Percentiles rank a stretch among this genome's conserved stretches.
Evolutionary conservation across 305 asterid genomes (phyloP).

Genomic region (Fraxinus albicans): DNA sequence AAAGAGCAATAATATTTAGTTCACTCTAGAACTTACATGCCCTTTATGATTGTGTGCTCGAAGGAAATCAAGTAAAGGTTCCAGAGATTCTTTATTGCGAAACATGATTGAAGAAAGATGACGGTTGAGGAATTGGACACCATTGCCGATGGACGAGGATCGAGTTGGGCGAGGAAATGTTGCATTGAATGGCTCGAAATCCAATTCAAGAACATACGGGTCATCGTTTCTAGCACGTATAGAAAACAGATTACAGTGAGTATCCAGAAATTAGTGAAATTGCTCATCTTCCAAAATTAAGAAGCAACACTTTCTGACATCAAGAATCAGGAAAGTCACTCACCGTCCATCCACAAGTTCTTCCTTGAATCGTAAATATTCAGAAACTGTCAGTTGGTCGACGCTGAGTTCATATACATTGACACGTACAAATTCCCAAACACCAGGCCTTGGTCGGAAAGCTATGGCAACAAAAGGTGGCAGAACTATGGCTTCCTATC

Average conservation of each 20-base stretch:
- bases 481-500: conserved; percentile 87
- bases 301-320: neutral
- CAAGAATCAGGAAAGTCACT: conserved; percentile 32
- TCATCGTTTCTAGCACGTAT: conserved; percentile 47
- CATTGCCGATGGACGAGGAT: conserved; percentile 90
- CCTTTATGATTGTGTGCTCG: conserved; percentile 83
- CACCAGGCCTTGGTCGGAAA: conserved; percentile 98
- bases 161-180: conserved; percentile 87
- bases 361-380: conserved; percentile 83
- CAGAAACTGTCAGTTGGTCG: conserved; percentile 83
- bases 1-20: neutral
- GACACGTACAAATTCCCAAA: conserved; percentile 95
- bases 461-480: conserved; percentile 98
- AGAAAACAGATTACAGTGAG: conserved; percentile 18
- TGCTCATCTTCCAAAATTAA: neutral
- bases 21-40: conserved; percentile 51
- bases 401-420: conserved; percentile 82
- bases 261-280: neutral
- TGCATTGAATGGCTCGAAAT: conserved; percentile 96
- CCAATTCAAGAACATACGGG: conserved; percentile 78
- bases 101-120: conserved; percentile 97
- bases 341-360: conserved; percentile 88
- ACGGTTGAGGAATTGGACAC: conserved; percentile 96
- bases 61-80: conserved; percentile 91
- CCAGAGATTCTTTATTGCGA: conserved; percentile 80